These are phyloP conservation scores for Mucor sp. DNA, from an alignment of 371 early-diverging fungal genomes.

Conservation along the genomic window DNA sequence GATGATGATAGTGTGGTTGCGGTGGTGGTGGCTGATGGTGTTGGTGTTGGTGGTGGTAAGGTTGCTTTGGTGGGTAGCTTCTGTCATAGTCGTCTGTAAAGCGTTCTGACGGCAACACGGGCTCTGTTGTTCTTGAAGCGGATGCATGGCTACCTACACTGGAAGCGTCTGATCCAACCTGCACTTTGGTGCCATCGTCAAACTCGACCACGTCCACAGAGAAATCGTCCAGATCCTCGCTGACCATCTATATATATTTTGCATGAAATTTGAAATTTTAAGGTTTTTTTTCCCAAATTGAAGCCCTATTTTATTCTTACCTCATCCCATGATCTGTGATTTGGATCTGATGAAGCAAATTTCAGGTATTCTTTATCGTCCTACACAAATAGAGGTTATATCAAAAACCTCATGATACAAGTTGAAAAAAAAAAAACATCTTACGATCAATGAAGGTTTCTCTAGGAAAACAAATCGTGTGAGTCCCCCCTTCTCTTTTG, in stretches of 20 bases:
- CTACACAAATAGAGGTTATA: not conserved
- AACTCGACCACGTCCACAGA: constrained; percentile 30
- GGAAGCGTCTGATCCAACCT: constrained; percentile 1
- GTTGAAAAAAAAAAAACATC: not conserved
- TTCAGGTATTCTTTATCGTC: constrained; percentile 24
- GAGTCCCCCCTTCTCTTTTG: not conserved
- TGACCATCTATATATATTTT: constrained; percentile 21
- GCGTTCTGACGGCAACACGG: constrained; percentile 42
- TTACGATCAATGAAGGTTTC: constrained; percentile 11
- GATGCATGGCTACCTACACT: not conserved
- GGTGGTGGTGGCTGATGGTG: not conserved
- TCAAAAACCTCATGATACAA: not conserved
- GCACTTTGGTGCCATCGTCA: constrained; percentile 34
- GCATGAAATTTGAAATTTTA: not conserved
- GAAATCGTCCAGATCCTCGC: constrained; percentile 31
- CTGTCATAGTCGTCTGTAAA: constrained; percentile 56
- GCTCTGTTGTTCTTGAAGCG: constrained; percentile 1
- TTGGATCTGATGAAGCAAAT: constrained; percentile 22
- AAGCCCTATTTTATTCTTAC: constrained; percentile 10
- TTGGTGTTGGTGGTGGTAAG: constrained; percentile 14
- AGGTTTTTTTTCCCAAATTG: no score
- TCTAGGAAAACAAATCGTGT: constrained; percentile 6
- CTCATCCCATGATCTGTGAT: constrained; percentile 39
- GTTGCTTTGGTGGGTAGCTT: constrained; percentile 34
- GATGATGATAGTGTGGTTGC: not conserved